Evolutionary conservation across 345 rosid species (phyloP), one percentile per base, ranked within the genome.

Genomic region (Abelmoschus esculentus): DNA sequence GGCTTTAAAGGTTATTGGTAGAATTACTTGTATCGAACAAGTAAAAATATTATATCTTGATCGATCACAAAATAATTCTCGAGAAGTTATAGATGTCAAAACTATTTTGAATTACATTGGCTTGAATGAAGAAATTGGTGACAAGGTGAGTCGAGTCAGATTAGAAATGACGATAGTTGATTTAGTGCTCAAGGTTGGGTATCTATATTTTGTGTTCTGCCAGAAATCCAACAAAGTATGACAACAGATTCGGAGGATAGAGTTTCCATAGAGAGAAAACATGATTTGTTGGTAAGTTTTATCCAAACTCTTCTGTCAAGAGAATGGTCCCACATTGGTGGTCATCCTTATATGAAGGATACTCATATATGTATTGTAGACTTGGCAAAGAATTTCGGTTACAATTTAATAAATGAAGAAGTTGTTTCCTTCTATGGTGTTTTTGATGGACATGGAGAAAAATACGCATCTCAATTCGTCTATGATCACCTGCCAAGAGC

Each of bases 101-200:
- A 97, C 92, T 62, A 98, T 91, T 86, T 79, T 95, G 80, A 91
- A 91, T 85, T 95, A 95, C 69, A 95, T 90, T 42, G 98, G 99
- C 31, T 78, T 95, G 64, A 97, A 95, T 77, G 99, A 98, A 67
- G 99, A 95, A 85, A 95, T 95, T 78, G 98, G 99, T 61, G 90
- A 97, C 87, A 95, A 91, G 98, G 99, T 95, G 66, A 95, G 91
- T 82, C 97, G 98, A 69, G 98, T 97, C 14, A 97, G 99, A 77
- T 80, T 95, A 72, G 99, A 97, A 12, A 95, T 91, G 98, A 96
- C 98, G 70, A 90, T 97, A 97, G 97, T 90, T 57, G 91, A 91
- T 81, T 81, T 89, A 76, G 81, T 89, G 70, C 89, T 93, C 9
- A 93, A 93, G 85, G 96, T 89, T 12, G 86, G 97, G 29, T 91